phyloP scores from a whole-genome alignment of 1,139 yeast species.

The Nakaseomyces bracarensis region DNA sequence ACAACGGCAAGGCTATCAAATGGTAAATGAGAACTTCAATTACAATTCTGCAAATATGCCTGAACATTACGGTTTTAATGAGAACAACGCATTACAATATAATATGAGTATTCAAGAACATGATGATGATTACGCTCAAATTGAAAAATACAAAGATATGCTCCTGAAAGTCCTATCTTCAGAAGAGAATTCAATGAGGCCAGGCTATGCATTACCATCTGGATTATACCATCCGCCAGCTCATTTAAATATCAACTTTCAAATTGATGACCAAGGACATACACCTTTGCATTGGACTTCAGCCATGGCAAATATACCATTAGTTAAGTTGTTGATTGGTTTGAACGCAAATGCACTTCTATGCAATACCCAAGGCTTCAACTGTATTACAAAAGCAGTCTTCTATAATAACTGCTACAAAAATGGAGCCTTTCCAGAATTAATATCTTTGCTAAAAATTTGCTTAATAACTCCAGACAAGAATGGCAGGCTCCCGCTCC shows the following conservation, averaged over 20 bases:
- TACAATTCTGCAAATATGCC: not conserved
- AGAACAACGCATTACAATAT: constrained; percentile 1
- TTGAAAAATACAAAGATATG: constrained; percentile 24
- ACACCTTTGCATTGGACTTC: constrained; percentile 97
- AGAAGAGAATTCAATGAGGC: constrained; percentile 37
- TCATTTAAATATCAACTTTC: constrained; percentile 74
- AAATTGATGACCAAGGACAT: constrained; percentile 93
- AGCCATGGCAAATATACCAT: constrained; percentile 72
- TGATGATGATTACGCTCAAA: constrained; percentile 1
- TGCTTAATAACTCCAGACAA: constrained; percentile 67
- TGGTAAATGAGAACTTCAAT: not conserved
- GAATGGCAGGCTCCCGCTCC: constrained; percentile 65
- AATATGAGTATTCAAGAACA: constrained; percentile 2
- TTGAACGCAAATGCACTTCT: constrained; percentile 68
- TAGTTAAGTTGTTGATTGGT: constrained; percentile 60
- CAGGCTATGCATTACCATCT: constrained; percentile 63
- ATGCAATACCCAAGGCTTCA: constrained; percentile 70
- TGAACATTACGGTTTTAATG: constrained; percentile 1
- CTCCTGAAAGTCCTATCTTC: constrained; percentile 39
- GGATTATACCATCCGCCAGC: constrained; percentile 66
- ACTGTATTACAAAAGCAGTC: constrained; percentile 74
- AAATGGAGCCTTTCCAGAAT: constrained; percentile 60
- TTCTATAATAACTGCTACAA: constrained; percentile 86
- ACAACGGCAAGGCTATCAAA: constrained; percentile 1
- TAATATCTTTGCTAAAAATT: constrained; percentile 60